phyloP scores from a whole-genome alignment of 345 rosid genomes.

The Rhodomyrtus tomentosa region DNA sequence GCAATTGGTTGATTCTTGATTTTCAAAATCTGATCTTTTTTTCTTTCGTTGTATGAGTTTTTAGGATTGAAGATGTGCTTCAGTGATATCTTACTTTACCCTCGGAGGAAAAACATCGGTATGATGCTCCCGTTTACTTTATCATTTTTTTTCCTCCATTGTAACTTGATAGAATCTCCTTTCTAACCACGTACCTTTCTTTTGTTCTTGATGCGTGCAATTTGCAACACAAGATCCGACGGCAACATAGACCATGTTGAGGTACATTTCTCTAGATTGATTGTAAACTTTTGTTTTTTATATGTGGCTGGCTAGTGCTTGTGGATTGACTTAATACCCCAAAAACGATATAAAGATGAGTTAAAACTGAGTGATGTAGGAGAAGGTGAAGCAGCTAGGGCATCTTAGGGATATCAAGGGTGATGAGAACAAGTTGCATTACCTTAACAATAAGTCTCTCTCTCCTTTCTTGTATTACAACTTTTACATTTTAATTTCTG shows the following conservation, averaged over 20 bases:
- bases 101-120: slow-evolving; percentile 1
- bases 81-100: slow-evolving; percentile 5
- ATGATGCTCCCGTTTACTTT: background rate
- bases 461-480: background rate
- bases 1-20: background rate
- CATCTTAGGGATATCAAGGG: background rate
- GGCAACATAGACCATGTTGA: background rate
- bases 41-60: too few species aligned
- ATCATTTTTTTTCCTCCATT: background rate
- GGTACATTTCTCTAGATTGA: background rate
- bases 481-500: background rate
- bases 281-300: background rate
- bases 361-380: background rate
- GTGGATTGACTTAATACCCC: background rate
- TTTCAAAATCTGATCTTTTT: background rate
- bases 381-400: slow-evolving; percentile 1
- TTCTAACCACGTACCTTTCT: background rate
- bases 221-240: background rate
- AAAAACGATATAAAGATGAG: background rate
- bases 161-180: background rate
- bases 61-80: slow-evolving; percentile 7
- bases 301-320: background rate
- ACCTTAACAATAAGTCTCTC: slow-evolving; percentile 6
- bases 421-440: slow-evolving; percentile 4
- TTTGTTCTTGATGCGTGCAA: background rate